phyloP scores from a whole-genome alignment of 306 rosid genomes.

The Quercus aquifolioides region DNA sequence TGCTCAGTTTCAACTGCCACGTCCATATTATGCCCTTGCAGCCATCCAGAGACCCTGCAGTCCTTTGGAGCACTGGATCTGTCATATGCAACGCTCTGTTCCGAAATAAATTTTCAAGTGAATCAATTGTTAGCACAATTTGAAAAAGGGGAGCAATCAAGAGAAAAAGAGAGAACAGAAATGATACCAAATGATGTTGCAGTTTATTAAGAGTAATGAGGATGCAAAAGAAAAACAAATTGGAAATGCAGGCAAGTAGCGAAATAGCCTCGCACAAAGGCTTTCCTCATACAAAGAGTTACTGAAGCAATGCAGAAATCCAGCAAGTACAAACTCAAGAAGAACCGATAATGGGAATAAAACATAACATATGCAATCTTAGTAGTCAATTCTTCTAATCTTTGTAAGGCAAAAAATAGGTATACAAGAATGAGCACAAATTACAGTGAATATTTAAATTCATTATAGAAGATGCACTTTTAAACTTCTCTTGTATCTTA shows the following conservation, averaged over 20 bases:
- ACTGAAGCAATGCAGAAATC: background rate
- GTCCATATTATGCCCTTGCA: slow-evolving; percentile 40
- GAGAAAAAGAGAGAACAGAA: background rate
- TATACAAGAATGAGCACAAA: background rate
- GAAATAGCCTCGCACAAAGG: background rate
- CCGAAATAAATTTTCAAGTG: background rate
- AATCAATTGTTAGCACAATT: slow-evolving; percentile 1
- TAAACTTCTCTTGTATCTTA: background rate
- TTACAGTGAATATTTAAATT: background rate
- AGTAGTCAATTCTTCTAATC: background rate
- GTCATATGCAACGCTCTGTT: slow-evolving; percentile 89
- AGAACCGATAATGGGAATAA: background rate
- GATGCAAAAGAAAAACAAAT: background rate
- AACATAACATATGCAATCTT: background rate
- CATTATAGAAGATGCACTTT: background rate
- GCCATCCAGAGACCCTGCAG: slow-evolving; percentile 92
- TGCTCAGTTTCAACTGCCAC: slow-evolving; percentile 35
- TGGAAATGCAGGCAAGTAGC: background rate
- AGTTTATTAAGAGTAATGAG: background rate
- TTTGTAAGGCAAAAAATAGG: background rate
- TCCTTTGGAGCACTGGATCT: slow-evolving; percentile 87
- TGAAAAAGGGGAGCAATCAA: background rate
- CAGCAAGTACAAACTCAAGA: background rate
- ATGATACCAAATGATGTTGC: background rate
- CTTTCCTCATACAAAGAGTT: no score